Percentiles rank a stretch among this genome's conserved stretches.
Evolutionary conservation across 306 rosid species (phyloP).

Genomic region (Quercus rubra): DNA sequence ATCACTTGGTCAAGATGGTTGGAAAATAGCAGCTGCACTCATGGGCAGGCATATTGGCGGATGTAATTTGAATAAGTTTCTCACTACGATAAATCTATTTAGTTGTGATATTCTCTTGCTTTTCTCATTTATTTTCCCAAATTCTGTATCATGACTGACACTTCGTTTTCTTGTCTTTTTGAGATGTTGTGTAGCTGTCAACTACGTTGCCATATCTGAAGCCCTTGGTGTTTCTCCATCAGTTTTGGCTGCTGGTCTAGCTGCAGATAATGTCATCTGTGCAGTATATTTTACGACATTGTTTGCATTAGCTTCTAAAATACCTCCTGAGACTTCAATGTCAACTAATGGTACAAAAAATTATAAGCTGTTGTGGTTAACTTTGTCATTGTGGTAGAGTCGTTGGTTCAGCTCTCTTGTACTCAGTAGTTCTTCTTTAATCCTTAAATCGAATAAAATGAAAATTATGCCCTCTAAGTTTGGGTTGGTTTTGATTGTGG

Average conservation of each 20-base stretch:
- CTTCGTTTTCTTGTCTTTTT: background rate
- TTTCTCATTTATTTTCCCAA: background rate
- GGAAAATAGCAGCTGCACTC: constrained; percentile 85
- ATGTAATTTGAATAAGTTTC: constrained; percentile 37
- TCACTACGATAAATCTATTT: background rate
- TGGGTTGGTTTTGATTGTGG: no score
- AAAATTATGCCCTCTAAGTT: no score
- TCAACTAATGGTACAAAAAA: constrained; percentile 36
- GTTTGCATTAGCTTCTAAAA: constrained; percentile 61
- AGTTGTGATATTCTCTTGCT: constrained; percentile 6
- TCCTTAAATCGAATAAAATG: background rate
- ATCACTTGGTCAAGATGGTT: constrained; percentile 74
- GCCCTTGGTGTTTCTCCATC: constrained; percentile 61
- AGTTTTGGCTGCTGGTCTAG: constrained; percentile 63
- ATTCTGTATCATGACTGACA: background rate
- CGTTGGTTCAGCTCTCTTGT: background rate
- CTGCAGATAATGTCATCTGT: constrained; percentile 85
- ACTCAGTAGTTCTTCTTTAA: background rate
- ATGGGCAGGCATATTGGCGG: constrained; percentile 90
- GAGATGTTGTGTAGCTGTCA: constrained; percentile 49
- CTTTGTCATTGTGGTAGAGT: background rate
- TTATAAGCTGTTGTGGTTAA: background rate
- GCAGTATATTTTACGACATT: constrained; percentile 64
- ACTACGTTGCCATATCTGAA: constrained; percentile 68
- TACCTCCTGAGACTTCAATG: constrained; percentile 56